Base-by-base conservation (phyloP, 352 stramenopile genomes). In the Phytophthora capsici region DNA sequence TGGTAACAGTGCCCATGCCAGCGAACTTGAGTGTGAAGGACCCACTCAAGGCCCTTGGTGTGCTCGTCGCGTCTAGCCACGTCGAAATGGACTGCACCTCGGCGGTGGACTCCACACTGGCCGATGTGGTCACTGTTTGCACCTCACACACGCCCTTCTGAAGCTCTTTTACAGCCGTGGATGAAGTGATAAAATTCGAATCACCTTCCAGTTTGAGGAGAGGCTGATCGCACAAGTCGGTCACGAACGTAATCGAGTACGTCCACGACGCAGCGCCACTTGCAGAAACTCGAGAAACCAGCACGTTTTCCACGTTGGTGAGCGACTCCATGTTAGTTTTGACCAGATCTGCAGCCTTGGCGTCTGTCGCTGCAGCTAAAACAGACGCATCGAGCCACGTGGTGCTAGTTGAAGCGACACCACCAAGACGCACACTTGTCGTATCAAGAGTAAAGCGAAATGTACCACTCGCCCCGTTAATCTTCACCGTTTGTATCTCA, bases 131-230 rank as follows among this genome's bases (percentile, higher is more conserved):
- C 32, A 99, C 84, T 0, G 91, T 98, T 79, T 99, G 97, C 6
- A 99, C 83, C 69, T 99, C 96, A 16, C 95, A 96, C n/a, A 92
- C 63, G 28, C 96, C 97, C 13, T 88, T 88, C 16, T 93, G 84
- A 2, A 95, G 51, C 48, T 93, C 73, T 0, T 47, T 88, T 46
- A 64, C n/a, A n/a, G n/a, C 57, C 0, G 71, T 80, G 12, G 68
- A 64, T 3, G 78, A 80, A 5, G 57, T 34, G 64, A 82, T 73
- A 49, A 89, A 93, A 1, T 56, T 26, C 0, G 69, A 14, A 44
- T 88, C 74, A 1, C 80, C 81, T 6, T 86, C 46, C 1, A 96
- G 66, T 40, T 84, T 49, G 7, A 98, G 71, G 9, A 78, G 49
- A 14, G 88, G 87, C 41, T 93, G 70, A 66, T 96, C 82, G 25